Percentiles rank a stretch among this genome's conserved stretches.
These are phyloP conservation scores for Phytophthora pseudosyringae DNA, from an alignment of 352 stramenopile species.

Conservation along the genomic window DNA sequence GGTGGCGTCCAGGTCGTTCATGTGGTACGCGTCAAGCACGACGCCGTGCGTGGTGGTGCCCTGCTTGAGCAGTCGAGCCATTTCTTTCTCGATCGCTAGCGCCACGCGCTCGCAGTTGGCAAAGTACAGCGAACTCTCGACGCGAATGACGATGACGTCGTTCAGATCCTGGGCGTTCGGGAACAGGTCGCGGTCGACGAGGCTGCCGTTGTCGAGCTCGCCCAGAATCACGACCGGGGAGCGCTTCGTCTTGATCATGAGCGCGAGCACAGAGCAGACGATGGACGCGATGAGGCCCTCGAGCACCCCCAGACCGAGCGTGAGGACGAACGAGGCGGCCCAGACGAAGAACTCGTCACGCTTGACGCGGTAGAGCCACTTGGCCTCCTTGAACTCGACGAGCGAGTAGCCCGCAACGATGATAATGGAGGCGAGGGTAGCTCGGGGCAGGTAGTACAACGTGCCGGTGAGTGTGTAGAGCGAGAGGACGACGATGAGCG, in stretches of 20 bases:
- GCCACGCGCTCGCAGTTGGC: slow-evolving; percentile 56
- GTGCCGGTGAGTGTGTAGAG: slow-evolving; percentile 82
- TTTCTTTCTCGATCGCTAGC: slow-evolving; percentile 45
- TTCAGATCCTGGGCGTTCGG: slow-evolving; percentile 29
- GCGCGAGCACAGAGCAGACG: slow-evolving; percentile 50
- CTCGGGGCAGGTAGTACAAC: slow-evolving; percentile 85
- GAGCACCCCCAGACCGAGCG: slow-evolving; percentile 49
- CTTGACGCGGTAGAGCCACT: slow-evolving; percentile 69
- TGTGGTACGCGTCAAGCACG: slow-evolving; percentile 52
- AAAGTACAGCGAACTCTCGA: slow-evolving; percentile 63
- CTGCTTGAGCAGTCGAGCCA: slow-evolving; percentile 24
- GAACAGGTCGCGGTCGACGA: slow-evolving; percentile 45
- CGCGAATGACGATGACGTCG: slow-evolving; percentile 46
- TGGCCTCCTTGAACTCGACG: slow-evolving; percentile 84
- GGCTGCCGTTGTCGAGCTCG: slow-evolving; percentile 36
- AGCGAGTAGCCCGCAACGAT: slow-evolving; percentile 88
- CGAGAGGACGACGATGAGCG: slow-evolving; percentile 75
- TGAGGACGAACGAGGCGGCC: slow-evolving; percentile 50
- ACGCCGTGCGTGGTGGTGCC: slow-evolving; percentile 41
- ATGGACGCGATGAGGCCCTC: slow-evolving; percentile 55
- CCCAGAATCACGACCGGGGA: slow-evolving; percentile 42
- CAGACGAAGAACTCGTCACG: slow-evolving; percentile 60
- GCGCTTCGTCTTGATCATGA: slow-evolving; percentile 58
- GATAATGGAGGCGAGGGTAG: slow-evolving; percentile 83
- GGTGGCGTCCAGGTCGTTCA: slow-evolving; percentile 70